Evolutionary conservation across 441 rosid genomes (phyloP).

Genomic region (Pelargonium citronellum): DNA sequence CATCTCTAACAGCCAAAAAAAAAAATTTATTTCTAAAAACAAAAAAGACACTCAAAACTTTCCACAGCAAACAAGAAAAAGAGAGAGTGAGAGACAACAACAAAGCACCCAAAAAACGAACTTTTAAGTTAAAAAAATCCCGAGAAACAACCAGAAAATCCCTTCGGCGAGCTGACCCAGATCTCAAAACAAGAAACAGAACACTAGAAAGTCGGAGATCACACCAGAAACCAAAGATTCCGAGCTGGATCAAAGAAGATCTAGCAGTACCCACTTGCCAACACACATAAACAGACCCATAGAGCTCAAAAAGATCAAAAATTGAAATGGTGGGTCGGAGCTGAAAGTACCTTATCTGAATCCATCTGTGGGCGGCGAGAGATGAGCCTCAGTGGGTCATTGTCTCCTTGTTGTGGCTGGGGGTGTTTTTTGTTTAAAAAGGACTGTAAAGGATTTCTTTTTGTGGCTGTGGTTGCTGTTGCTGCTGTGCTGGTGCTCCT

Average conservation of each 20-base stretch:
- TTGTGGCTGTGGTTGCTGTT: slow-evolving; percentile 14
- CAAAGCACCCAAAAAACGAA: neutral
- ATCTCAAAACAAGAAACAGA: slow-evolving; percentile 1
- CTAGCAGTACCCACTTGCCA: slow-evolving; percentile 16
- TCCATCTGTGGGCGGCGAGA: slow-evolving; percentile 38
- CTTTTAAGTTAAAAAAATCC: neutral
- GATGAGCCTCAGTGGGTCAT: slow-evolving; percentile 27
- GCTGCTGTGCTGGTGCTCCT: slow-evolving; percentile 28
- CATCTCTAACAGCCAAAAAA: slow-evolving; percentile 13
- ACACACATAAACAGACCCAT: neutral
- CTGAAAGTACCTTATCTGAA: slow-evolving; percentile 43
- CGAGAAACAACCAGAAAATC: neutral
- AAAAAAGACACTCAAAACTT: neutral
- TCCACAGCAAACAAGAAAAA: neutral
- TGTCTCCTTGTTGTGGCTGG: slow-evolving; percentile 19
- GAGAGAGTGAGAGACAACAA: neutral
- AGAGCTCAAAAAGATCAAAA: neutral
- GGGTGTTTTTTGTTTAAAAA: too few species aligned
- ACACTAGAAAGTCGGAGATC: neutral
- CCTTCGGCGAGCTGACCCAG: slow-evolving; percentile 9
- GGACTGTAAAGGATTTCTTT: too few species aligned
- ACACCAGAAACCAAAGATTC: slow-evolving; percentile 4
- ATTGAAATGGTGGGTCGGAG: neutral
- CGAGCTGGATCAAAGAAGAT: slow-evolving; percentile 36
- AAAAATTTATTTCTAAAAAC: neutral